These are phyloP conservation scores for Aspergillus avenaceus DNA, from an alignment of 495 filamentous ascomycete genomes.

Conservation along the genomic window DNA sequence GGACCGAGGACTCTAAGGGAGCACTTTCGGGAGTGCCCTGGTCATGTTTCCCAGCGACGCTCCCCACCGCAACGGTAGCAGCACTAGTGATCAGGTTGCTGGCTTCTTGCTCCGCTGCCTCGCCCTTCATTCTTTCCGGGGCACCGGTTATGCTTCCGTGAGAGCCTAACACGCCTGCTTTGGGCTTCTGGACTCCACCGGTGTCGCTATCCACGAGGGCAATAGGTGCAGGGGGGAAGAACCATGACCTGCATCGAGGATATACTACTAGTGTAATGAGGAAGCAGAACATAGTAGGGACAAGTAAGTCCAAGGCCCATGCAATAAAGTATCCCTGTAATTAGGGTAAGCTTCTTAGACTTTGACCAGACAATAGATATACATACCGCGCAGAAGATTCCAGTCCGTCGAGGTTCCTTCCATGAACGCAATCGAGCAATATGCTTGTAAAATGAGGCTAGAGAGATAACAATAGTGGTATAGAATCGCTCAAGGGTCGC, in stretches of 20 bases:
- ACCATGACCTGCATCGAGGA: slow-evolving; percentile 54
- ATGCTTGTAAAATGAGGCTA: slow-evolving; percentile 67
- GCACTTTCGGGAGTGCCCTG: slow-evolving; percentile 43
- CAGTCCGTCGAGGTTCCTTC: slow-evolving; percentile 67
- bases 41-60: slow-evolving; percentile 69
- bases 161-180: slow-evolving; percentile 66
- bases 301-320: slow-evolving; percentile 73
- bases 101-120: slow-evolving; percentile 83
- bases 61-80: slow-evolving; percentile 68
- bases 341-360: neutral
- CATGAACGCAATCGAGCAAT: slow-evolving; percentile 75
- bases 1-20: slow-evolving; percentile 45
- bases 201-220: slow-evolving; percentile 58
- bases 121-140: slow-evolving; percentile 79
- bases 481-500: slow-evolving; percentile 80
- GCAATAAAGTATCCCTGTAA: slow-evolving; percentile 64
- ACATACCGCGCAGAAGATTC: slow-evolving; percentile 58
- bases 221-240: slow-evolving; percentile 75
- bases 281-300: slow-evolving; percentile 52
- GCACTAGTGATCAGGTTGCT: slow-evolving; percentile 76
- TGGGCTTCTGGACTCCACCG: slow-evolving; percentile 62
- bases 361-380: neutral
- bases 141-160: slow-evolving; percentile 77
- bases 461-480: slow-evolving; percentile 69
- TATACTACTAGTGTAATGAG: slow-evolving; percentile 64